Conservation (phyloP, 2,329 filamentous ascomycete genomes). For the Ceratocystis smalleyi region DNA sequence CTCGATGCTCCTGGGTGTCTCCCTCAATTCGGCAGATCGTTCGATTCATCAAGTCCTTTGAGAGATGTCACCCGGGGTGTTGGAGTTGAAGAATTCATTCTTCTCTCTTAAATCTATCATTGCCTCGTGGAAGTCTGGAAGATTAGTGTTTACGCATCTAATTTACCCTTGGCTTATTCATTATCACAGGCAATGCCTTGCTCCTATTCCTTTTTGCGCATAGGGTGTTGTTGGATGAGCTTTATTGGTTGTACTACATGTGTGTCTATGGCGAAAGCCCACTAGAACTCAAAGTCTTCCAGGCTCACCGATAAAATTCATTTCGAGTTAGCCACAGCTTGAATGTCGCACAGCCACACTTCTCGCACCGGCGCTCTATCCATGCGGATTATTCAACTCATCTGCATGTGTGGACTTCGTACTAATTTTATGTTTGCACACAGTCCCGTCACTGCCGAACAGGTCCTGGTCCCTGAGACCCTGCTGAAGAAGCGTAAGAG, state of each 20-base stretch:
- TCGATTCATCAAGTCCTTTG: conserved; percentile 30
- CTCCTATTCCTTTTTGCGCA: conserved; percentile 25
- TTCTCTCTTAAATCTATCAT: conserved; percentile 70
- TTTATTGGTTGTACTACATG: neutral
- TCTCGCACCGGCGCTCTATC: conserved; percentile 71
- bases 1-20: conserved; percentile 59
- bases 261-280: conserved; percentile 14
- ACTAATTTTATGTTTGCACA: conserved; percentile 54
- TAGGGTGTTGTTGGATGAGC: conserved; percentile 68
- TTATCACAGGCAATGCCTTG: conserved; percentile 24
- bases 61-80: conserved; percentile 55
- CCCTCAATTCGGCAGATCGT: conserved; percentile 38
- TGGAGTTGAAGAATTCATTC: conserved; percentile 54
- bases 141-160: conserved; percentile 3
- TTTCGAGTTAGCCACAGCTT: conserved; percentile 76
- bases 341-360: conserved; percentile 91
- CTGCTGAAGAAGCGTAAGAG: conserved; percentile 99
- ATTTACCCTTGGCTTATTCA: neutral
- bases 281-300: conserved; percentile 3
- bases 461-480: conserved; percentile 96
- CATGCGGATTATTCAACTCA: conserved; percentile 38
- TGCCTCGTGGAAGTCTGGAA: conserved; percentile 24
- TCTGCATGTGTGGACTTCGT: conserved; percentile 46
- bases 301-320: conserved; percentile 64
- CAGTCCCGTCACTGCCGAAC: conserved; percentile 84